Evolutionary conservation across 768 basidiomycete genomes (phyloP).

Genomic region (Suillus tomentosus): DNA sequence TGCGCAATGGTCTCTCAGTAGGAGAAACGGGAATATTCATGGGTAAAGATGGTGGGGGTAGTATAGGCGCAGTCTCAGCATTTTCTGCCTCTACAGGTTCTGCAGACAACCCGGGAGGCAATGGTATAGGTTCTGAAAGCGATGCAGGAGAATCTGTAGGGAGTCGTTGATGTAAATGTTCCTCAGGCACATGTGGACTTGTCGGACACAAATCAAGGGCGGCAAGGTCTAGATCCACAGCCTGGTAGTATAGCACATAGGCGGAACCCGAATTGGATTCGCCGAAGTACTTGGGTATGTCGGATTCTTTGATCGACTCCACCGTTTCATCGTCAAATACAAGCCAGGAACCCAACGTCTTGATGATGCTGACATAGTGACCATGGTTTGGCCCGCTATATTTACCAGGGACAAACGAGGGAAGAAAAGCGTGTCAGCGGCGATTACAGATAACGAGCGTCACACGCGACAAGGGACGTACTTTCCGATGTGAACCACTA

Average conservation of each 20-base stretch:
- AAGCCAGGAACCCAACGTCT: conserved; percentile 82
- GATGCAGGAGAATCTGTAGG: conserved; percentile 29
- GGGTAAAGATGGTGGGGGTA: conserved; percentile 24
- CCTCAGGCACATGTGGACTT: conserved; percentile 25
- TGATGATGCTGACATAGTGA: conserved; percentile 95
- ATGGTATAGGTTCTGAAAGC: conserved; percentile 23
- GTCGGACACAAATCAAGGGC: conserved; percentile 62
- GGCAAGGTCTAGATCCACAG: conserved; percentile 78
- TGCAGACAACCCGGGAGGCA: conserved; percentile 41
- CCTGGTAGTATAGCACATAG: conserved; percentile 97
- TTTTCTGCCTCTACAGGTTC: conserved; percentile 22
- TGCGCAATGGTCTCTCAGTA: conserved; percentile 28
- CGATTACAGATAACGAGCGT: conserved; percentile 12
- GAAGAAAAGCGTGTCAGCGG: conserved; percentile 18
- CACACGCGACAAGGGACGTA: conserved; percentile 46
- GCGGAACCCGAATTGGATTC: conserved; percentile 87
- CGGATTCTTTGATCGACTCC: conserved; percentile 81
- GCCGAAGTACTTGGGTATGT: conserved; percentile 94
- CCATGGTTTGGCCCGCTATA: conserved; percentile 95
- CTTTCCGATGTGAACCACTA: conserved; percentile 99
- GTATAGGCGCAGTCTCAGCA: conserved; percentile 20
- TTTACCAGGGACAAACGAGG: conserved; percentile 19
- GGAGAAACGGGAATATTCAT: conserved; percentile 18
- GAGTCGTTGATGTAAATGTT: conserved; percentile 17
- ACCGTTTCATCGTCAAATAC: conserved; percentile 97